Conservation (phyloP, 306 rosid genomes). For the Cajanus cajan region DNA sequence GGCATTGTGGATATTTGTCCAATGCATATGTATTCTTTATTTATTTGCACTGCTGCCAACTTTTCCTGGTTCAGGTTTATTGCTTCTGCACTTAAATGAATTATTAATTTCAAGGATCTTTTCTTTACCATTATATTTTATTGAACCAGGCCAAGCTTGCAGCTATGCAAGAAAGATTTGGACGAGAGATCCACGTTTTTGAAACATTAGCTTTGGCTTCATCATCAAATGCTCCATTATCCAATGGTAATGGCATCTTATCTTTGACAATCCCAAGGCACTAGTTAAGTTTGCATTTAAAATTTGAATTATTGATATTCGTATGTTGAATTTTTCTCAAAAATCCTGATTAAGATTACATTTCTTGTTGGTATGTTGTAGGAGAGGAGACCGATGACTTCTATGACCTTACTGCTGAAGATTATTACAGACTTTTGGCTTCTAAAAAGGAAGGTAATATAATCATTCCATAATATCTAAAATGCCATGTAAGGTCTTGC, state of each 20-base stretch:
- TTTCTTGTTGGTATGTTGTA: conserved; percentile 20
- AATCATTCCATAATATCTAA: neutral
- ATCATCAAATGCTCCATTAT: conserved; percentile 38
- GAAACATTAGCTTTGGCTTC: conserved; percentile 55
- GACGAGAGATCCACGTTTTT: conserved; percentile 75
- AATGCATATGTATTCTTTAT: neutral
- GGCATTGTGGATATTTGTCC: neutral
- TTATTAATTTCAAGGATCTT: neutral
- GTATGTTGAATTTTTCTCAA: neutral
- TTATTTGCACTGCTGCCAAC: neutral
- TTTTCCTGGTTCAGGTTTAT: neutral
- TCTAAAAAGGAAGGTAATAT: conserved; percentile 70
- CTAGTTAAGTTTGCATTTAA: neutral
- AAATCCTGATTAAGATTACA: neutral
- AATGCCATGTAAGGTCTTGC: neutral
- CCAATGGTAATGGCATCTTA: conserved; percentile 42
- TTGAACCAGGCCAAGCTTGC: conserved; percentile 59
- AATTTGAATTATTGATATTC: neutral
- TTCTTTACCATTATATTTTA: neutral
- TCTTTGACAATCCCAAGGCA: neutral
- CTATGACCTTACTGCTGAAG: conserved; percentile 79
- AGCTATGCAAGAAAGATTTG: conserved; percentile 59
- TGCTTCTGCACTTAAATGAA: neutral
- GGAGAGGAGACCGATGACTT: conserved; percentile 72
- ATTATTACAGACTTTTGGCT: conserved; percentile 59